A percentile compares a stretch with the other conserved stretches of the same genome.
phyloP scores from a whole-genome alignment of 108 stramenopile species.

The Cyclostephanos invisitatus region DNA sequence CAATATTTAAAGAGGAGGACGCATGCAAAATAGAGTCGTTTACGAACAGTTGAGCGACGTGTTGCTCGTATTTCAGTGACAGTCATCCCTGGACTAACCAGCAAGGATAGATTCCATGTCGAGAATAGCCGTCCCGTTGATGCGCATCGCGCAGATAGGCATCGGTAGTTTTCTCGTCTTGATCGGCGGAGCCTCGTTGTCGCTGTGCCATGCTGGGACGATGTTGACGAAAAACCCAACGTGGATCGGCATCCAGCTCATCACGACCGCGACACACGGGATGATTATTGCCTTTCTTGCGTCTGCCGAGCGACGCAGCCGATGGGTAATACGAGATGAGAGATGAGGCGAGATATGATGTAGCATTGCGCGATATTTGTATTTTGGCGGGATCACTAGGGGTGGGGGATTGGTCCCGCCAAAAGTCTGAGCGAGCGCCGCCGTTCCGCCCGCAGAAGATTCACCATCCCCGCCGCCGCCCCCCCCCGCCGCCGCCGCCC shows the following conservation, averaged over 20 bases:
- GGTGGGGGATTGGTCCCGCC: too few relatives aligned
- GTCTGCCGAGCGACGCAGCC: constrained; percentile 31
- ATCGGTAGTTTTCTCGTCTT: constrained; percentile 36
- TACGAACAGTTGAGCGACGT: too few relatives aligned
- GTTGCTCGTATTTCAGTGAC: too few relatives aligned
- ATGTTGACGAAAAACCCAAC: constrained; percentile 7
- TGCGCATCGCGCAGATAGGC: constrained; percentile 28
- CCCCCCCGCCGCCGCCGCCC: too few relatives aligned
- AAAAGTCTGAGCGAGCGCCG: too few relatives aligned
- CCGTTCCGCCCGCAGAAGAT: too few relatives aligned
- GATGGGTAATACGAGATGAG: constrained; percentile 15
- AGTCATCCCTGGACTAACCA: not conserved
- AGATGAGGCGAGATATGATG: constrained; percentile 32
- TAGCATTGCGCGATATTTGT: not conserved
- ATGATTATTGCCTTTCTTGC: constrained; percentile 23
- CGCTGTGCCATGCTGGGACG: constrained; percentile 17
- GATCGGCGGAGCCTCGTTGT: constrained; percentile 17
- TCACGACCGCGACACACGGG: constrained; percentile 14
- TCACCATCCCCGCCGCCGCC: too few relatives aligned
- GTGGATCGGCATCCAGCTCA: not conserved
- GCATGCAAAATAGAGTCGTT: too few relatives aligned
- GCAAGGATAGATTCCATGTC: not conserved
- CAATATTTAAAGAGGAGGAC: too few relatives aligned
- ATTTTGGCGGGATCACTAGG: too few relatives aligned
- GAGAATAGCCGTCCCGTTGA: constrained; percentile 21